Conservation (phyloP, 805 yeast genomes). For the Pichia exigua region DNA sequence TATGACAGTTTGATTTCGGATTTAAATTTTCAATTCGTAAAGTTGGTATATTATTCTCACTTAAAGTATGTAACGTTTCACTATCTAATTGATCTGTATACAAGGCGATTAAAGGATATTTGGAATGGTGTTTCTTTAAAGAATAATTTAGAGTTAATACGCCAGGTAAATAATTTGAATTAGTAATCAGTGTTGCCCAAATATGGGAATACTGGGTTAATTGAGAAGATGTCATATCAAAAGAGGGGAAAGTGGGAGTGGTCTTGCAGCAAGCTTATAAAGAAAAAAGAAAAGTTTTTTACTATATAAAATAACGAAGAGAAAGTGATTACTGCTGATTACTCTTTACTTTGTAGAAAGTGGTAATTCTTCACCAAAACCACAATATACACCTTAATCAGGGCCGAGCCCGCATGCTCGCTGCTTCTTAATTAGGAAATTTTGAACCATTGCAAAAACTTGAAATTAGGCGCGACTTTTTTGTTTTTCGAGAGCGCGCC, state of each 20-base stretch:
- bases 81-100: constrained; percentile 39
- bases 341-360: too few species aligned
- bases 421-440: too few species aligned
- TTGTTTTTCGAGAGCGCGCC: background rate
- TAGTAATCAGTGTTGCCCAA: constrained; percentile 54
- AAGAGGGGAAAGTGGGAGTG: background rate
- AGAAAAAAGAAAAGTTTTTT: too few species aligned
- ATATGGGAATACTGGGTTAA: constrained; percentile 22
- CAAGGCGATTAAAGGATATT: constrained; percentile 44
- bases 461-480: too few species aligned
- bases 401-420: too few species aligned
- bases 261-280: too few species aligned
- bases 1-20: constrained; percentile 28
- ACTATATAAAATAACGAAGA: too few species aligned
- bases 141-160: constrained; percentile 43
- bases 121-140: constrained; percentile 34
- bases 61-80: constrained; percentile 35
- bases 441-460: too few species aligned
- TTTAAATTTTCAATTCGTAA: constrained; percentile 34
- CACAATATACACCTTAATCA: too few species aligned
- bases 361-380: too few species aligned
- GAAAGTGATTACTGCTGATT: too few species aligned
- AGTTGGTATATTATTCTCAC: constrained; percentile 34
- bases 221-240: background rate
- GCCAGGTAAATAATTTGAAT: constrained; percentile 43